These are phyloP conservation scores for Phascolomyces articulosus DNA, from an alignment of 371 early-diverging fungal genomes.

Conservation along the genomic window DNA sequence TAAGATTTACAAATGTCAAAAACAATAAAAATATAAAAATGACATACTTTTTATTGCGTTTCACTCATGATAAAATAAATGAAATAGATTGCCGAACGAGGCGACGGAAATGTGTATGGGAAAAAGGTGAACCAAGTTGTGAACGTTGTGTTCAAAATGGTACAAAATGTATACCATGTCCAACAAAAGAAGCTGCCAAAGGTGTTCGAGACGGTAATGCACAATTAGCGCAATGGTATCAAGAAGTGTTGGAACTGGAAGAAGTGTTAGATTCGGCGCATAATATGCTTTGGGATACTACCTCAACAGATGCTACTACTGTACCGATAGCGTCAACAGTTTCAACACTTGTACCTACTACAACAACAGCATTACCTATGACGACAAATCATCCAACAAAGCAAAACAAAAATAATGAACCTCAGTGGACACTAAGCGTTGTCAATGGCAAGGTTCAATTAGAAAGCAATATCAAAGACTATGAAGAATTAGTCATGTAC, in stretches of 20 bases:
- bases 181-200: neutral
- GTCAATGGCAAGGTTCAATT: constrained; percentile 12
- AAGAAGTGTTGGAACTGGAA: neutral
- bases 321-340: no score
- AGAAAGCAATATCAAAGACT: constrained; percentile 8
- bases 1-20: neutral
- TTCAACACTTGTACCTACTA: neutral
- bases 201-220: neutral
- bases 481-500: constrained; percentile 11
- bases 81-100: neutral
- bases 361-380: neutral
- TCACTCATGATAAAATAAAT: neutral
- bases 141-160: neutral
- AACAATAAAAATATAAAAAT: neutral
- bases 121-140: neutral
- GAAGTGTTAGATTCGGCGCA: neutral
- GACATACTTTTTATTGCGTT: neutral
- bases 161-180: neutral
- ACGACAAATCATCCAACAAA: neutral
- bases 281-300: no score
- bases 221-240: neutral
- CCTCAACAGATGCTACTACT: no score
- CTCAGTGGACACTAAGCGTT: constrained; percentile 13
- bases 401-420: neutral
- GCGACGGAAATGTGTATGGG: constrained; percentile 9